Base-by-base conservation (phyloP, 257 asterid species). In the Nicotiana tabacum region DNA sequence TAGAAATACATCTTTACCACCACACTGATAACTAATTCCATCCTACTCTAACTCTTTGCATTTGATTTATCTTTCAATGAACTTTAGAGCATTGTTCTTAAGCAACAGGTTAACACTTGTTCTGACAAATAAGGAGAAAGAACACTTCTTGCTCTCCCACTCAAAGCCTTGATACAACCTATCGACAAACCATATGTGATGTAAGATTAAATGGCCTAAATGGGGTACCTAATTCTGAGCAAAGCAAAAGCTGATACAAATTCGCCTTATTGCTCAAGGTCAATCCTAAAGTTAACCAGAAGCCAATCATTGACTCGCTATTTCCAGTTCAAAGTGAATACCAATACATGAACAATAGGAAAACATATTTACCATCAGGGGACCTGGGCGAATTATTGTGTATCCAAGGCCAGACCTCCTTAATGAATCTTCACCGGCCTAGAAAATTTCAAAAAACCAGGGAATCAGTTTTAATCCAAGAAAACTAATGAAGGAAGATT, bases 381-480 rank as follows among this genome's bases (percentile, higher is more conserved):
- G 98, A 68, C 99, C 99, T 5, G 98, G 99, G 77, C 98, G 95
- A 82, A 96, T 90, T 43, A 96, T 94, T 37, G 98, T 94, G 90
- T 96, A 96, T n/a, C 99, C 99, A 33, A 96, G 95, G 81, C 99
- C 99, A 3, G 99, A 95, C 91, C 92, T 88, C 88, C 97, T 89
- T 78, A 95, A 86, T 13, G 96, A 89, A 86, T 95, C 99, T 90
- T 95, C 99, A 6, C 99, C 99, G 15, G 97, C 96, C 99, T 95
- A 77, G 53, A 83, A 37, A 81, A 80, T 78, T 46, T 72, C 53
- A 69, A 62, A 39, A 51, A 32, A 27, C 2, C 57, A 74, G 21
- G 39, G 56, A 81, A 66, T 88, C 67, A 89, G 80, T 33, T 48
- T 62, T 37, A 27, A 78, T 82, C 24, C 24, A 27, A 72, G 78